Base-by-base conservation (phyloP, 768 basidiomycete species). In the Sarcomyxa edulis region DNA sequence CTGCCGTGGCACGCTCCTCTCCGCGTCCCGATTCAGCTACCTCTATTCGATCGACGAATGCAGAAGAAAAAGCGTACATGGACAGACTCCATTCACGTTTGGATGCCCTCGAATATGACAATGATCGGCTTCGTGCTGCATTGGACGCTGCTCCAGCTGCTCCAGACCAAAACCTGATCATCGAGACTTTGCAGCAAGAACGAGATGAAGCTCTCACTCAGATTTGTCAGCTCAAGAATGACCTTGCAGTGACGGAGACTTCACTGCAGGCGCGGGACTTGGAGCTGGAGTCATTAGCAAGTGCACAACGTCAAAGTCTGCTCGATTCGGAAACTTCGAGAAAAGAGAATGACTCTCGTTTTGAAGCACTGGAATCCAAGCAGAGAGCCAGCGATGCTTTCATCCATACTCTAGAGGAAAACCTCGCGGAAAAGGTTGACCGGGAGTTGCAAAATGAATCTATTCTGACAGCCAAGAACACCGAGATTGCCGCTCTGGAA, bases 71-170 rank as follows among this genome's bases (percentile, higher is more conserved):
- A 8, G 41, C 44, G 5, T 50, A 65, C 18, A 37, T 70, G 6
- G 66, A 68, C 15, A 58, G 60, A 44, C 59, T 74, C 32, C 74
- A 70, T 35, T 71, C 61, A 5, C 66, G 74, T 14, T 50, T 89
- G 22, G 72, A 79, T 40, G 69, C 74, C 1, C 64, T 86, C 7
- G 83, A 89, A 52, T 76, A 75, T 39, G 87, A 91, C 54, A 86
- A 82, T 42, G 66, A 68, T 35, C 72, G 79, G 15, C 61, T 91
- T 20, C 72, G 71, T 37, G 47, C 56, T 15, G 49, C 56, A 6
- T 45, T 64, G 12, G 54, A 53, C 5, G 37, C 42, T 12, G 31
- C 69, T 54, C 44, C 68, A 60, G 31, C 69, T 61, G 45, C 74
- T 58, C 14, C 72, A 40, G 50, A 72, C 10, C 11, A 29, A 4